Base-by-base conservation (phyloP, 2,329 filamentous ascomycete species). In the Passalora sequoiae region DNA sequence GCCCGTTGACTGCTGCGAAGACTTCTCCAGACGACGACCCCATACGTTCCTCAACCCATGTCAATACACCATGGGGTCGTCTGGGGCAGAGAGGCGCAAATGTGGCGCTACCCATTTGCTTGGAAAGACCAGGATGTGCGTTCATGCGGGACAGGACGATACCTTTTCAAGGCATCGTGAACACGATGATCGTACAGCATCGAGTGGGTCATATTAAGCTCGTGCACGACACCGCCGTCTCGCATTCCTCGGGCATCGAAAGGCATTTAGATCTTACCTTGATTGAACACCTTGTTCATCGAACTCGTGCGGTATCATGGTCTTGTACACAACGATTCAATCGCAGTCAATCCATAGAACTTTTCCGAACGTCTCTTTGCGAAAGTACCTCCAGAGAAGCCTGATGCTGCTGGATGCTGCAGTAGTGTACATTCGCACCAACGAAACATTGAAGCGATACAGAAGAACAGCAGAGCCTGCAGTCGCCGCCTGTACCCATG, bases 51-150 rank as follows among this genome's bases (percentile, higher is more conserved):
- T 20, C n/a, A 19, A 12, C 38, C 27, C n/a, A n/a, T n/a, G 27
- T 10, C 17, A 31, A 25, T 19, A 31, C 32, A 31, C 46, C 46
- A 49, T 31, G 46, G 49, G 49, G 46, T 46, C 47, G 43, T 44
- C n/a, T n/a, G n/a, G n/a, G n/a, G n/a, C n/a, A n/a, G n/a, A n/a
- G n/a, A 29, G 36, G 28, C 13, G 6, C 10, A 20, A 7, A 25
- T 22, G 35, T 40, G 42, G 42, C 42, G 21, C 24, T 17, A 22
- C 12, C 22, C n/a, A n/a, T n/a, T n/a, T n/a, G n/a, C n/a, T n/a
- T n/a, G n/a, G n/a, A n/a, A 33, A 22, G 39, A 17, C 30, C 17
- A 35, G 39, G 30, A 13, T 40, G 16, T 30, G 9, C 13, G n/a
- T 15, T 22, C 25, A 20, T 40, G 21, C 12, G 12, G 35, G 15